Evolutionary conservation across 1,139 yeast genomes (phyloP), one percentile per base, ranked within the genome.

Genomic region (Saccharomycopsis hybrid): DNA sequence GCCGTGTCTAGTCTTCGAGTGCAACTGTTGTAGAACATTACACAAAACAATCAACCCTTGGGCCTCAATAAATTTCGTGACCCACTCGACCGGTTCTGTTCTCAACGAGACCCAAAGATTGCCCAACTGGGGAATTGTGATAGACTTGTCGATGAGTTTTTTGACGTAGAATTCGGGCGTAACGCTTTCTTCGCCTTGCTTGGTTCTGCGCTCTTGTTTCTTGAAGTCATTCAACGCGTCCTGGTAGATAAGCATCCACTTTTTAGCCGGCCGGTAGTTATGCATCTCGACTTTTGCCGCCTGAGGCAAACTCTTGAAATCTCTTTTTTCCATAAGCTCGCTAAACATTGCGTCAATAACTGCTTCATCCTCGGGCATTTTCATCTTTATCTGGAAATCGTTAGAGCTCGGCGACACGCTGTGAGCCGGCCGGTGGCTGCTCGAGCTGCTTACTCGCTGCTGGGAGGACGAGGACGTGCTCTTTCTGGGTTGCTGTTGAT

Each of bases 1-100:
- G 57, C 9, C 60, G 55, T 31, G 59, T 44, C 4, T 59, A 8
- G 63, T 55, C 33, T 61, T 55, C 2, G 62, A 56, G 41, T 60
- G 65, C 5, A 74, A 61, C 52, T 76, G 78, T 48, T 71, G 69
- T 32, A 80, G 62, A 2, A 80, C 79, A 35, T 80, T 79, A 31
- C 85, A 78, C 51, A 92, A 73, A 1, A 95, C 90, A 2, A 88
- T 80, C 55, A 88, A 96, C 44, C 98, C 98, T 65, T 92, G 97
- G 52, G 81, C 78, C 53, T 80, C 85, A 51, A 88, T 74, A 55
- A 92, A 92, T 36, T 74, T 77, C 51, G 83, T 76, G 1, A 90
- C 96, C 98, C 98, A 92, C 54, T 77, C 83, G 41, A 92, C 76
- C 41, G 95, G 95, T 63, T 90, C 97, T 0, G 97, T 88, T 56